phyloP scores from a whole-genome alignment of 1,284 basidiomycete genomes.

The Tilletia walkeri region DNA sequence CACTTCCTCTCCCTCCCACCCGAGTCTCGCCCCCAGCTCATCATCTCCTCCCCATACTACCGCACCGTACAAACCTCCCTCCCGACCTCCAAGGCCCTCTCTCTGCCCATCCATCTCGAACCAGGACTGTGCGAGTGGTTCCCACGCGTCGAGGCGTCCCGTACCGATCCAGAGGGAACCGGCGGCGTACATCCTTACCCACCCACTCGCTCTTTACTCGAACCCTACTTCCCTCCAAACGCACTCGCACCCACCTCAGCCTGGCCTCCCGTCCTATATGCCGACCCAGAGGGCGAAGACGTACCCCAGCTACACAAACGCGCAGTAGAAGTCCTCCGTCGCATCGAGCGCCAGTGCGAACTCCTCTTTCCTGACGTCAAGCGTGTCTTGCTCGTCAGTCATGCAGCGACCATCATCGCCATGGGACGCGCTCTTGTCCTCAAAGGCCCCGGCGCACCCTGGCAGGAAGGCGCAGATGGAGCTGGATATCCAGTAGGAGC shows the following conservation, averaged over 20 bases:
- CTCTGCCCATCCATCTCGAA: slow-evolving; percentile 69
- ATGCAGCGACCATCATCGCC: slow-evolving; percentile 75
- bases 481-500: slow-evolving; percentile 48
- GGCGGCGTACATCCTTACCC: slow-evolving; percentile 52
- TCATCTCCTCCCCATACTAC: slow-evolving; percentile 62
- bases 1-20: slow-evolving; percentile 67
- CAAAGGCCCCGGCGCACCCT: not conserved
- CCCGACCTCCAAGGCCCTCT: slow-evolving; percentile 66
- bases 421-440: slow-evolving; percentile 67
- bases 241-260: slow-evolving; percentile 58
- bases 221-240: slow-evolving; percentile 69
- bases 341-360: slow-evolving; percentile 35
- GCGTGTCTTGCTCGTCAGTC: slow-evolving; percentile 69
- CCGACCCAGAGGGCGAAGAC: slow-evolving; percentile 71
- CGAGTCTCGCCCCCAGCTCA: slow-evolving; percentile 67
- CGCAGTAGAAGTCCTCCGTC: slow-evolving; percentile 61
- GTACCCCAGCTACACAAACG: slow-evolving; percentile 68
- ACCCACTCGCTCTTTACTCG: slow-evolving; percentile 62
- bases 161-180: slow-evolving; percentile 47
- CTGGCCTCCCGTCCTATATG: slow-evolving; percentile 65
- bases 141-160: slow-evolving; percentile 65
- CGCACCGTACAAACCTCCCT: slow-evolving; percentile 76
- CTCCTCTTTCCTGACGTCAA: slow-evolving; percentile 55
- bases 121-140: slow-evolving; percentile 85
- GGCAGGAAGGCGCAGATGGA: slow-evolving; percentile 42